Evolutionary conservation across 352 stramenopile genomes (phyloP).

Genomic region (Phytophthora podocarpi): DNA sequence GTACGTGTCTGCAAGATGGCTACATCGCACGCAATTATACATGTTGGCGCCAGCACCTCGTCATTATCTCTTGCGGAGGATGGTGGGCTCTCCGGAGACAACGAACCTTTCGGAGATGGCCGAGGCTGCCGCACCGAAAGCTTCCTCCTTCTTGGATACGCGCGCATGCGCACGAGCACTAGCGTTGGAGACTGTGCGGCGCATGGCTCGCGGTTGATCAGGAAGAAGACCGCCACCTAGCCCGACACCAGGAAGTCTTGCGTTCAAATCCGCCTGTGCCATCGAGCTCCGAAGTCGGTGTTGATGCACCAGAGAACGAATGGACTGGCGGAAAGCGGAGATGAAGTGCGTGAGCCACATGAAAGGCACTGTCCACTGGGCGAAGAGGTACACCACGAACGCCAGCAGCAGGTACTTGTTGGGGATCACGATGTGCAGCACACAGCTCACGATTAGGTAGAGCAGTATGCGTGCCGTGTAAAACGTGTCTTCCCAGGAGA

Average conservation of each 20-base stretch:
- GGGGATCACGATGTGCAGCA: conserved; percentile 84
- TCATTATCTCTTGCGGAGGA: conserved; percentile 38
- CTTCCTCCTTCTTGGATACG: conserved; percentile 86
- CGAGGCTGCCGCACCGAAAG: conserved; percentile 79
- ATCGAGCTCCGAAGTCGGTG: conserved; percentile 70
- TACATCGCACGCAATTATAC: too few relatives aligned
- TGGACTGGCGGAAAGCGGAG: conserved; percentile 66
- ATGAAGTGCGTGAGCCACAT: conserved; percentile 71
- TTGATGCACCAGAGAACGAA: conserved; percentile 76
- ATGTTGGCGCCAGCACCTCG: too few relatives aligned
- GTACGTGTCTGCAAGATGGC: not conserved
- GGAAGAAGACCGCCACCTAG: conserved; percentile 35
- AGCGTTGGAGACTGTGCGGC: conserved; percentile 66
- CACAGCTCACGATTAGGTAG: conserved; percentile 83
- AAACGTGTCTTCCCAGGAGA: conserved; percentile 88
- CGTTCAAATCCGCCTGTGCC: conserved; percentile 60
- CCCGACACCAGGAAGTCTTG: conserved; percentile 37
- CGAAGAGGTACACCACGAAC: conserved; percentile 80
- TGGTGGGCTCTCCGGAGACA: conserved; percentile 40
- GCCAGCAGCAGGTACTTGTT: conserved; percentile 86
- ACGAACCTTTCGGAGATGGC: conserved; percentile 83
- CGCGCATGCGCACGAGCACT: conserved; percentile 65
- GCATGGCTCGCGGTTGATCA: conserved; percentile 50
- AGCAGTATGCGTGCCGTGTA: conserved; percentile 84
- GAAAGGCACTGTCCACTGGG: conserved; percentile 83